Evolutionary conservation across 345 rosid species (phyloP), one percentile per base, ranked within the genome.

Genomic region (Pugionium dolabratum): DNA sequence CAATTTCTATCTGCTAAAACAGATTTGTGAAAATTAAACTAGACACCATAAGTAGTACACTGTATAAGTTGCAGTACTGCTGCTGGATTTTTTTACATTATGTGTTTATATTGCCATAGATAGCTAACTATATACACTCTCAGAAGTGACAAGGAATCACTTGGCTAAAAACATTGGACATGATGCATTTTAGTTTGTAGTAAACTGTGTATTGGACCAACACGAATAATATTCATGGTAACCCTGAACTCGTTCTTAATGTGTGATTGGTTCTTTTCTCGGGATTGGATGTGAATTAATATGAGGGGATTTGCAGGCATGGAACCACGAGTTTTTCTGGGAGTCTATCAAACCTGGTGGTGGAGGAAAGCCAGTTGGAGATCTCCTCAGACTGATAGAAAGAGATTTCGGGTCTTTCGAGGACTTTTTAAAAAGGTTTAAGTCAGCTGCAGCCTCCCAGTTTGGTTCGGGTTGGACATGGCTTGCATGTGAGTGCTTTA

Each of bases 401-500:
- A 84, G 96, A 74, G 98, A 93, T 81, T 90, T 93, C 28, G 94
- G 92, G 71, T 84, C 96, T 67, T 90, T 86, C 46, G 81, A 81
- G 41, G 71, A 41, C 29, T 90, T 88, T 62, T 69, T 63, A 18
- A 59, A 78, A 51, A 81, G 73, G 72, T 90, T 88, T 71, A 82
- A 75, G 79, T 41, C 82, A 7, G 90, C 95, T 62, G 95, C 97
- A 67, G 79, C 89, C 32, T 73, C 92, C 3, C 85, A 93, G 69
- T 93, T 84, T 84, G 99, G 97, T 75, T 88, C 97, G 9, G 98
- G 97, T 66, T 90, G 97, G 96, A 87, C 89, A 43, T 93, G 98
- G 97, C 96, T 93, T 70, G 94, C 82, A 47, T 88, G 98, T 88
- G 47, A 73, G 95, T 78, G 59, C 60, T 46, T 42, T 64, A n/a